These are phyloP conservation scores for Aspergillus hancockii DNA, from an alignment of 495 filamentous ascomycete genomes.

Conservation along the genomic window DNA sequence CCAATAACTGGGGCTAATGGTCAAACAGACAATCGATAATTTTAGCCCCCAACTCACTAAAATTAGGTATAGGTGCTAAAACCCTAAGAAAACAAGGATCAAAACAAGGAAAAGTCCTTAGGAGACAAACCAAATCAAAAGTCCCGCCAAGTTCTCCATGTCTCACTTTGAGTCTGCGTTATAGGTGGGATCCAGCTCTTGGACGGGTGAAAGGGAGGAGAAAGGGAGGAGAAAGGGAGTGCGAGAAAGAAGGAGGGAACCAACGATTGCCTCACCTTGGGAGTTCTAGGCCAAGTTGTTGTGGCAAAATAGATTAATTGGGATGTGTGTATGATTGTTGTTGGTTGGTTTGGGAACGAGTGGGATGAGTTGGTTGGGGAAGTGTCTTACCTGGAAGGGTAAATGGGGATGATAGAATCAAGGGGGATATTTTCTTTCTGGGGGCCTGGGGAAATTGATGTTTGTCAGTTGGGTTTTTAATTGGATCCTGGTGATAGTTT, in stretches of 20 bases:
- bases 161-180: not conserved
- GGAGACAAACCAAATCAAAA: not conserved
- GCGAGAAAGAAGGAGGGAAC: not conserved
- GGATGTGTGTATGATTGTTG: not conserved
- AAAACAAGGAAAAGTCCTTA: not conserved
- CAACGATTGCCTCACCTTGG: not conserved
- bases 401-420: too few species aligned
- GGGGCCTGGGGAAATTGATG: too few species aligned
- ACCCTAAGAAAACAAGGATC: too few species aligned
- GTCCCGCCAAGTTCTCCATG: slow-evolving; percentile 2
- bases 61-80: too few species aligned
- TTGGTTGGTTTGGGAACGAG: not conserved
- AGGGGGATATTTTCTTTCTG: too few species aligned
- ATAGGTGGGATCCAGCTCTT: not conserved
- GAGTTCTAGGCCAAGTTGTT: not conserved
- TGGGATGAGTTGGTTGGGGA: not conserved
- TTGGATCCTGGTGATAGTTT: too few species aligned
- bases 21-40: too few species aligned
- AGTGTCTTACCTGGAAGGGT: too few species aligned
- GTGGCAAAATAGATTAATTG: not conserved
- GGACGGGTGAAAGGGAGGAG: not conserved
- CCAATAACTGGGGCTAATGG: too few species aligned
- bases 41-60: too few species aligned
- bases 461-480: too few species aligned
- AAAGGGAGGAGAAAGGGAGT: not conserved